phyloP scores from a whole-genome alignment of 2,329 filamentous ascomycete species.

The Colletotrichum zoysiae region DNA sequence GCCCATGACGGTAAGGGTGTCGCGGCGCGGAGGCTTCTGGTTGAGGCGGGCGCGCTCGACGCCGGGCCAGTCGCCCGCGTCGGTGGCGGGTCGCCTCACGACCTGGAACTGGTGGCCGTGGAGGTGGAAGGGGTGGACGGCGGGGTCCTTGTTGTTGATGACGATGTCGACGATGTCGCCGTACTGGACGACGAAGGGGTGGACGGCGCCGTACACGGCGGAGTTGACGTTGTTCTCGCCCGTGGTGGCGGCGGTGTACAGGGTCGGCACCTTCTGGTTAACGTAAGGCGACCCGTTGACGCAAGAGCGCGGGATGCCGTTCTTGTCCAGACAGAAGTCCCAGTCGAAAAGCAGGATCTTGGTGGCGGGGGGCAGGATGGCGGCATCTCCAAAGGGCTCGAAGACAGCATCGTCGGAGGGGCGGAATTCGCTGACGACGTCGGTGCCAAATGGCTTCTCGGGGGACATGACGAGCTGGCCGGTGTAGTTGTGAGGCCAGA shows the following conservation, averaged over 20 bases:
- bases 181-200: conserved; percentile 55
- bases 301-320: conserved; percentile 72
- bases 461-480: conserved; percentile 58
- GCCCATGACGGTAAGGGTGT: conserved; percentile 55
- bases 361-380: conserved; percentile 64
- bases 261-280: conserved; percentile 74
- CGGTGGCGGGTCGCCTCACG: conserved; percentile 55
- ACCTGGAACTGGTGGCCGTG: conserved; percentile 70
- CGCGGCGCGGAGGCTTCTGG: conserved; percentile 50
- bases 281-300: conserved; percentile 77
- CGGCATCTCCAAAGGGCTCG: conserved; percentile 65
- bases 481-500: conserved; percentile 57
- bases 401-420: conserved; percentile 74
- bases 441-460: conserved; percentile 45
- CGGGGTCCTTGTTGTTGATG: conserved; percentile 62
- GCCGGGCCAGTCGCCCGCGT: conserved; percentile 54
- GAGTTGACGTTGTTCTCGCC: conserved; percentile 59
- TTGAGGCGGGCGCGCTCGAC: conserved; percentile 46
- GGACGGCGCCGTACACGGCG: conserved; percentile 57
- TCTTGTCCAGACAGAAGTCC: conserved; percentile 69
- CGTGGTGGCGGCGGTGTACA: conserved; percentile 77
- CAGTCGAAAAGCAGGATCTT: conserved; percentile 69
- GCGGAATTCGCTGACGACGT: conserved; percentile 54
- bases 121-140: conserved; percentile 65
- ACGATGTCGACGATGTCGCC: conserved; percentile 60